Evolutionary conservation across 2,329 filamentous ascomycete species (phyloP), one percentile per base, ranked within the genome.

Genomic region (Ramularia endophylla): DNA sequence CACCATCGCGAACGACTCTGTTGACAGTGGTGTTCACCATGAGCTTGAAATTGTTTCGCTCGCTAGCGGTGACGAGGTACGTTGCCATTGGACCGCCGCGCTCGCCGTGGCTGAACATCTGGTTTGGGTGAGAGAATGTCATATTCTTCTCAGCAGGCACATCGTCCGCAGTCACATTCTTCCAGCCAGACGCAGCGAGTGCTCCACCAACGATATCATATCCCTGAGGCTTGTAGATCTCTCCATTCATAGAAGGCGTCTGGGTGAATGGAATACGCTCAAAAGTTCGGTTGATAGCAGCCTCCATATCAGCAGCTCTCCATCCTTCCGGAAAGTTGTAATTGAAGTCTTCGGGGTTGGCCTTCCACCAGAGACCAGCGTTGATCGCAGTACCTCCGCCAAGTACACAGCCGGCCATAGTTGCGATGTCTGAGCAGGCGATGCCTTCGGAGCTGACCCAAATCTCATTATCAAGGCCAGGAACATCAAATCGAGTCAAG

Each of bases 241-340:
- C 70, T 34, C 78, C 78, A 54, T 88, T 82, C 52, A 69, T 66
- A 0, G 81, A 86, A 1, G 84, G 82, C 32, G 68, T 66, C 33
- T 75, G 76, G 0, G 81, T 86, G 22, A 82, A 83, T 0, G 81
- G 81, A 47, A 86, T 87, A n/a, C 81, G 74, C 27, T 69, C 65
- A 59, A 86, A 87, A 5, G 82, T 77, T 30, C 77, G 73, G 19
- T 74, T 64, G 5, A 80, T 76, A 1, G 83, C 76, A 17, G 66
- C 58, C 45, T 66, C 65, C 58, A 87, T 74, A 51, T 87, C 81
- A 5, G 65, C 58, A 13, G 77, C 71, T 61, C 83, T 80, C 84
- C 84, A 88, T 20, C 83, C 83, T 2, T 65, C 50, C 1, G 84
- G 84, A 66, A 85, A 88, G 60, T 83, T 83, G 58, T 75, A 72